Evolutionary conservation across 495 filamentous ascomycete genomes (phyloP).

Genomic region (Corynascus novoguineensis): DNA sequence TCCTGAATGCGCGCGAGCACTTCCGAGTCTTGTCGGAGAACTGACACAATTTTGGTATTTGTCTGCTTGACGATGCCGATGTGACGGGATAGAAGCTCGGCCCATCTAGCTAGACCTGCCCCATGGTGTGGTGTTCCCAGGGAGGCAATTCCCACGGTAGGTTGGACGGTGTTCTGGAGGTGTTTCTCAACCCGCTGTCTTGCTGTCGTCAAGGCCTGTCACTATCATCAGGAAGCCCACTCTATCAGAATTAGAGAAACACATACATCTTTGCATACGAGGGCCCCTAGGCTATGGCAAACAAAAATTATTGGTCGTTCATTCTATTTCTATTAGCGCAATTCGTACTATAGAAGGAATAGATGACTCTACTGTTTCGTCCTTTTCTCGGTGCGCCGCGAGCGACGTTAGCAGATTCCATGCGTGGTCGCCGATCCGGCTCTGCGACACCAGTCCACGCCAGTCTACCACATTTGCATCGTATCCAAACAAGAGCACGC

Average conservation of each 20-base stretch:
- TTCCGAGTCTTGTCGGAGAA: constrained; percentile 21
- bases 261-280: constrained; percentile 36
- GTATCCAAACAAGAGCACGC: constrained; percentile 9
- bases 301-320: constrained; percentile 29
- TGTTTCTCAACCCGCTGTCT: constrained; percentile 22
- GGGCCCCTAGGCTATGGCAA: constrained; percentile 36
- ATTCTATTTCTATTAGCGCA: constrained; percentile 12
- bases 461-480: constrained; percentile 17
- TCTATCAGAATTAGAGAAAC: not conserved
- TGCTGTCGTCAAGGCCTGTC: constrained; percentile 15
- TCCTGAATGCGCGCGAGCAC: constrained; percentile 36
- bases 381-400: constrained; percentile 15
- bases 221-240: not conserved
- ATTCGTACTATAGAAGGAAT: not conserved
- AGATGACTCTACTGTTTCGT: constrained; percentile 14
- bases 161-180: constrained; percentile 23
- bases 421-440: constrained; percentile 21
- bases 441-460: constrained; percentile 18
- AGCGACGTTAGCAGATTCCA: constrained; percentile 23
- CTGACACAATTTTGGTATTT: constrained; percentile 23
- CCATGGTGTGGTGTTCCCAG: constrained; percentile 41
- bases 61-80: constrained; percentile 24
- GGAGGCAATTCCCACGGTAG: constrained; percentile 35
- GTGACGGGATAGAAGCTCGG: constrained; percentile 7
- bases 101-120: constrained; percentile 29